Evolutionary conservation across 495 filamentous ascomycete species (phyloP).

Genomic region (Penicillium maclennaniae): DNA sequence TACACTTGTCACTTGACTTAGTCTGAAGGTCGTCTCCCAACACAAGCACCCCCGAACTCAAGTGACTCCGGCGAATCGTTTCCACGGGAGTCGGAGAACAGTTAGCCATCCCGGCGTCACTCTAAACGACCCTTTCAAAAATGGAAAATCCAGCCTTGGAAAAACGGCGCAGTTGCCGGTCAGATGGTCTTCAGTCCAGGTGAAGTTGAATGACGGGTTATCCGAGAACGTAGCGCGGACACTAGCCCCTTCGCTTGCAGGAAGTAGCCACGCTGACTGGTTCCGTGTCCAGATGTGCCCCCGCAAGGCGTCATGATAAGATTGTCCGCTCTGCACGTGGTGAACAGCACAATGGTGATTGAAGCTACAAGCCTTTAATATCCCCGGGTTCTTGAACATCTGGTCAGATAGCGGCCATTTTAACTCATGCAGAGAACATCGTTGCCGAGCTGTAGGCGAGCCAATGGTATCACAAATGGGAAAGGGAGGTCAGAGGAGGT

Average conservation of each 20-base stretch:
- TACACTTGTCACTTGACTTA: no score
- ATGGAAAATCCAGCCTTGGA: background rate
- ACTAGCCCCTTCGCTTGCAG: slow-evolving; percentile 13
- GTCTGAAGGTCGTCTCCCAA: no score
- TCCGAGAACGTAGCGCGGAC: background rate
- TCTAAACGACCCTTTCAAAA: no score
- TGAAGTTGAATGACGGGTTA: background rate
- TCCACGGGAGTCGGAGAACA: no score
- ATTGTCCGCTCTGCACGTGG: slow-evolving; percentile 6
- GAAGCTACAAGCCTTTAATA: background rate
- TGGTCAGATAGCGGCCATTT: slow-evolving; percentile 38
- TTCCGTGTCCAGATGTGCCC: background rate
- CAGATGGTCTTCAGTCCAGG: background rate
- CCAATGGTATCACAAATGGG: no score
- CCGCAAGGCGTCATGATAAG: slow-evolving; percentile 6
- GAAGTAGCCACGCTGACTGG: background rate
- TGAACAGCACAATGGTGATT: slow-evolving; percentile 4
- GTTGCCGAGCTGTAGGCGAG: no score
- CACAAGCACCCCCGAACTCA: no score
- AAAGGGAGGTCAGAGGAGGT: no score
- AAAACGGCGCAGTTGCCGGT: background rate
- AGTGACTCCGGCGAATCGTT: no score
- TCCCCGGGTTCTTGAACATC: slow-evolving; percentile 40
- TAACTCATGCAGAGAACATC: no score
- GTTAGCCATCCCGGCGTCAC: no score